Evolutionary conservation across 2,329 filamentous ascomycete genomes (phyloP).

Genomic region (Xylariaceae sp.): DNA sequence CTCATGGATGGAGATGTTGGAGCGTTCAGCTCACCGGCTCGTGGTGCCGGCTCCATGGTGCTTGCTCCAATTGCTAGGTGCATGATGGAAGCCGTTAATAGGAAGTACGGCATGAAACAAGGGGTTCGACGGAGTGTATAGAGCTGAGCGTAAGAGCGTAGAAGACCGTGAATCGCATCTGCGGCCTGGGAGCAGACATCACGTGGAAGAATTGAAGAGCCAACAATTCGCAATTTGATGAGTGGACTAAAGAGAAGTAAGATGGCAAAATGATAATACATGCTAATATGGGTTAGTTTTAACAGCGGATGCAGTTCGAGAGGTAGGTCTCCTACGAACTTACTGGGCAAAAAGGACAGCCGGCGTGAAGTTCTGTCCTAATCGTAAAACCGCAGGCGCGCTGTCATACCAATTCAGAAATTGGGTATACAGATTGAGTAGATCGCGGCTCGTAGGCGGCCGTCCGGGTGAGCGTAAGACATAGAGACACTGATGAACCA

Average conservation of each 20-base stretch:
- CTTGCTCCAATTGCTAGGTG: slow-evolving; percentile 50
- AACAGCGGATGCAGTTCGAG: neutral
- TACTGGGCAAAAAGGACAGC: slow-evolving; percentile 70
- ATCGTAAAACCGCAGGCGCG: slow-evolving; percentile 57
- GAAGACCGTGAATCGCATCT: slow-evolving; percentile 52
- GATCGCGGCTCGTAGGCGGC: slow-evolving; percentile 56
- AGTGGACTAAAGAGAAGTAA: slow-evolving; percentile 68
- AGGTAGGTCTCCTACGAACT: slow-evolving; percentile 32
- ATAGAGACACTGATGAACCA: slow-evolving; percentile 66
- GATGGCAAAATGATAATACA: slow-evolving; percentile 68
- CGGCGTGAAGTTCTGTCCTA: slow-evolving; percentile 66
- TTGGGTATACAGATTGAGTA: slow-evolving; percentile 60
- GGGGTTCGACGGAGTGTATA: slow-evolving; percentile 55
- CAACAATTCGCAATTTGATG: slow-evolving; percentile 58
- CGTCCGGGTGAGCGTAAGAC: slow-evolving; percentile 66
- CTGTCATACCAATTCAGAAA: slow-evolving; percentile 67
- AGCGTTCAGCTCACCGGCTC: slow-evolving; percentile 20
- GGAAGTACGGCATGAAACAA: slow-evolving; percentile 57
- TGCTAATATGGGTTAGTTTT: slow-evolving; percentile 37
- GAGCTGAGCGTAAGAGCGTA: slow-evolving; percentile 52
- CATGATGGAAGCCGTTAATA: slow-evolving; percentile 57
- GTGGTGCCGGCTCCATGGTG: slow-evolving; percentile 19
- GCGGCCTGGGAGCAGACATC: slow-evolving; percentile 61
- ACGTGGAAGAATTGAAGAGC: slow-evolving; percentile 56
- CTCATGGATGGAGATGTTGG: slow-evolving; percentile 14